Evolutionary conservation across 306 rosid species (phyloP), one percentile per base, ranked within the genome.

Genomic region (Cucurbita pepo): DNA sequence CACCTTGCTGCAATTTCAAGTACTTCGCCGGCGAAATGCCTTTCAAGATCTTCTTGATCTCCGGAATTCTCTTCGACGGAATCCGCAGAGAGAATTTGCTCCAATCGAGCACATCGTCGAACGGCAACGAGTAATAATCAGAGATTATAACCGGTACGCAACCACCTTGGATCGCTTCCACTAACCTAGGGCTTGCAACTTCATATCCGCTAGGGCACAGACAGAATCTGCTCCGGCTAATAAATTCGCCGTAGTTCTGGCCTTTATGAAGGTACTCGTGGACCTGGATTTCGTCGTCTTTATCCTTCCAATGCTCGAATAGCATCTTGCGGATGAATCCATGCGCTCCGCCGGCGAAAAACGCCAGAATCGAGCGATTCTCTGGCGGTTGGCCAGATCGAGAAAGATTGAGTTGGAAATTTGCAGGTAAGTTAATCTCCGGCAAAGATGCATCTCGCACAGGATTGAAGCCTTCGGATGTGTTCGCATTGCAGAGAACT

Each of bases 131-230:
- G 50, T 86, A 91, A 41, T 73, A 3, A 56, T 91, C 90, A 0
- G 91, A 87, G 9, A 91, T 79, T 25, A 91, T 80, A 7, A 91
- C 92, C 0, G 97, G 97, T 0, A 91, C 89, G 60, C 96, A 91
- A 0, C 91, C 96, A 5, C 82, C 36, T 9, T 72, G 74, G 37
- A 87, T 87, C 3, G 97, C 79, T 22, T 85, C 86, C 37, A 86
- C 95, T 5, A 91, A 6, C 51, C 97, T 86, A 1, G 97, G 89
- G 69, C 97, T 91, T 0, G 97, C 97, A 13, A 91, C 97, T 75
- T 91, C 96, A 40, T 74, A 87, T 0, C 97, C 97, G 78, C 97
- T 91, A 1, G 96, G 96, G 74, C 96, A 88, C 77, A 91, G 63
- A 41, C 97, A 89, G 53, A 84, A 91, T 80, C 78, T 91, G 83